Conservation (phyloP, 2,329 filamentous ascomycete species). For the Sporothrix brasiliensis region DNA sequence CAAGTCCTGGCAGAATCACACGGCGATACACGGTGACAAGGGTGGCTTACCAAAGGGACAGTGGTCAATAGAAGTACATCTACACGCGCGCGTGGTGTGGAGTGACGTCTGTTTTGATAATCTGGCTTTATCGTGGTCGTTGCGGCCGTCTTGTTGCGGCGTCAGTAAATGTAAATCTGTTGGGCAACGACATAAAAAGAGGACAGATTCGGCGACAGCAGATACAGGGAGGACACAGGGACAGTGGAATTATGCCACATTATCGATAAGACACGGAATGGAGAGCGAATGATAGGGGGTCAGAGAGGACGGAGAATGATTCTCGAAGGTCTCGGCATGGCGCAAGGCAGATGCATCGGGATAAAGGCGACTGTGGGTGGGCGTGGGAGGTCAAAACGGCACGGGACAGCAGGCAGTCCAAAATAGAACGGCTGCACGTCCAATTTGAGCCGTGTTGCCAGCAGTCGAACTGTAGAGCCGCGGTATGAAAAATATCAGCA, state of each 20-base stretch:
- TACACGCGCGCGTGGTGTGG: neutral
- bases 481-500: conserved; percentile 11
- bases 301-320: neutral
- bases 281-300: neutral
- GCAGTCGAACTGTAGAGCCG: neutral
- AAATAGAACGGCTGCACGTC: neutral
- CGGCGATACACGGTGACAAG: neutral
- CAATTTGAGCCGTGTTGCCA: neutral
- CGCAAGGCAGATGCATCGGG: conserved; percentile 8
- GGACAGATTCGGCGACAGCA: conserved; percentile 10
- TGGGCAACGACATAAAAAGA: conserved; percentile 2
- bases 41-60: neutral
- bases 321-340: conserved; percentile 20
- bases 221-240: neutral
- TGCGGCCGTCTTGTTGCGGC: neutral
- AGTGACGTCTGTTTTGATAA: neutral
- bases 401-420: conserved; percentile 18
- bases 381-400: neutral
- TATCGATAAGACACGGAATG: conserved; percentile 1
- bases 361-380: neutral
- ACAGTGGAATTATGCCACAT: neutral
- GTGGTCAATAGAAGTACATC: neutral
- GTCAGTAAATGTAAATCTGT: neutral
- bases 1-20: neutral
- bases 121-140: neutral